phyloP scores from a whole-genome alignment of 345 rosid genomes.

The Clausena lansium region DNA sequence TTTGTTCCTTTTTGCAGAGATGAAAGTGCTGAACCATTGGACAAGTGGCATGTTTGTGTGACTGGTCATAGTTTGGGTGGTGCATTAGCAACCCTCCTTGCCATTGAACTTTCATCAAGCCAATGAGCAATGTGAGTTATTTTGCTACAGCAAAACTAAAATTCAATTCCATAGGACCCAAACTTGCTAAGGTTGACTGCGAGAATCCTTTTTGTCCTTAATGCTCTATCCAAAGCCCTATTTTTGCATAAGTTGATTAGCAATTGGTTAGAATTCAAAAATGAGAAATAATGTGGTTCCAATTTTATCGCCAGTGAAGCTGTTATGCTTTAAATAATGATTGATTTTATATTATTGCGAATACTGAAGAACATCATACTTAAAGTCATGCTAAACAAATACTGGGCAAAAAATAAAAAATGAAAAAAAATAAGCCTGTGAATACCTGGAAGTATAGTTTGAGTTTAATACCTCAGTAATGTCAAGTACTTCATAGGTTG shows the following conservation, averaged over 20 bases:
- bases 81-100: conserved; percentile 87
- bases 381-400: background rate
- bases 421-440: background rate
- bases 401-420: too few species aligned
- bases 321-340: background rate
- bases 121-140: conserved; percentile 68
- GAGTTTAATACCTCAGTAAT: background rate
- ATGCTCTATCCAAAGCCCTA: background rate
- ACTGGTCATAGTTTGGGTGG: conserved; percentile 99
- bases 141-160: background rate
- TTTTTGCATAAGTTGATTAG: background rate
- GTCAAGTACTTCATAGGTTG: background rate
- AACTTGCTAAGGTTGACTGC: background rate
- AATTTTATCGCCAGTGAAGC: background rate
- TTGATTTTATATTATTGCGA: background rate
- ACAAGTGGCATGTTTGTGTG: conserved; percentile 82
- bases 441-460: background rate
- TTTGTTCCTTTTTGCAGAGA: conserved; percentile 46
- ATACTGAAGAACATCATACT: background rate
- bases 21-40: conserved; percentile 38
- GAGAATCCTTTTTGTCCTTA: background rate
- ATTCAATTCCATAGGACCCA: background rate
- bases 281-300: background rate
- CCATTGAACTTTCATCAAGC: conserved; percentile 92
- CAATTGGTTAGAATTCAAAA: background rate